These are phyloP conservation scores for Gnaphalium uliginosum DNA, from an alignment of 129 eudicot species.

Conservation along the genomic window DNA sequence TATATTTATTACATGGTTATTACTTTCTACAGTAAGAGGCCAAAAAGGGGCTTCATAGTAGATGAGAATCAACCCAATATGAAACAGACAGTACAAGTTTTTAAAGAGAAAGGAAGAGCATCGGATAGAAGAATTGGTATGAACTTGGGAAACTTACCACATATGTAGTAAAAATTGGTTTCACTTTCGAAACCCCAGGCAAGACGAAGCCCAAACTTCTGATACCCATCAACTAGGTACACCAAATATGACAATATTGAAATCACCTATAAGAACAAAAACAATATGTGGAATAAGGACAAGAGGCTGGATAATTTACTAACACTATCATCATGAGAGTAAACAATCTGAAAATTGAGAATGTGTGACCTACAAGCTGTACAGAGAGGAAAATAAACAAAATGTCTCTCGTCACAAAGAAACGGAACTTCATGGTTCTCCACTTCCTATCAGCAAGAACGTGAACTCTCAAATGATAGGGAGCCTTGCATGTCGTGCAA, in stretches of 20 bases:
- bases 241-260: conserved; percentile 72
- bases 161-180: conserved; percentile 79
- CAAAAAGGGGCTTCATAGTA: neutral
- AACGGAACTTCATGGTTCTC: conserved; percentile 95
- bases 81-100: neutral
- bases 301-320: neutral
- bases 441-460: conserved; percentile 92
- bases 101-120: neutral
- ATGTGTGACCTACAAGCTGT: conserved; percentile 69
- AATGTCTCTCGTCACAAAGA: conserved; percentile 96
- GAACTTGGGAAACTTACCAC: conserved; percentile 56
- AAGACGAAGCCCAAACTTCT: conserved; percentile 81
- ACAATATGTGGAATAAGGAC: conserved; percentile 10
- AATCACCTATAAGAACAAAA: conserved; percentile 61
- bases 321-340: neutral
- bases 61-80: neutral
- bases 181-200: conserved; percentile 88
- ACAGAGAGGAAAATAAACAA: conserved; percentile 86
- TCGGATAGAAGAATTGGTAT: neutral
- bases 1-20: neutral
- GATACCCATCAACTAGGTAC: conserved; percentile 70
- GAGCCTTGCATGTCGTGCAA: conserved; percentile 99
- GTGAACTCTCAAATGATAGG: conserved; percentile 95
- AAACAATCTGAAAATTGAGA: conserved; percentile 16
- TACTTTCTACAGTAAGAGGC: neutral